Evolutionary conservation across 495 filamentous ascomycete genomes (phyloP), one percentile per base, ranked within the genome.

Genomic region (Penicillium cinerascens): DNA sequence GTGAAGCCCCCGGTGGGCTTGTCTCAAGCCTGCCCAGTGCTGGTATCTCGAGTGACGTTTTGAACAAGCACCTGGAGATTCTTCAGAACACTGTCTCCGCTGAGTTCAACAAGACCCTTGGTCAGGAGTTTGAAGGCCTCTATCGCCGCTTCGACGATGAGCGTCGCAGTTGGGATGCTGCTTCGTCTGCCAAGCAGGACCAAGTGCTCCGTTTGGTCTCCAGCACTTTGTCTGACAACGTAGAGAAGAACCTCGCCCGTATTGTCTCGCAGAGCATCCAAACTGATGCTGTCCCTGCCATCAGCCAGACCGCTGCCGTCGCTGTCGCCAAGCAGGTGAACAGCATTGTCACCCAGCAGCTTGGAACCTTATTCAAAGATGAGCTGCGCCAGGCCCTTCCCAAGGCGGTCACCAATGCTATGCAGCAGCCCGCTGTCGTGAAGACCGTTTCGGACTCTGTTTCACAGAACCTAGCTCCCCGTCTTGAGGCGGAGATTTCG

Each of bases 201-300:
- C 84, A 87, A 51, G 75, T 99, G 27, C 79, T 99, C 45, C 87
- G 89, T 18, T 77, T 96, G 39, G 88, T 99, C 8, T 93, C 91
- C 1, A 84, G 81, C 45, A 92, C 93, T 11, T 76, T 99, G 17
- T 87, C 89, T 17, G 86, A 93, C 41, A 97, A 97, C 55, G 88
- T 95, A 25, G 91, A 97, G 66, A 81, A 85, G 58, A 87, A 85
- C 21, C 77, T 96, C 27, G 72, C 81, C 22, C 81, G 80, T 23
- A 86, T 95, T 49, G 81, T 96, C 45, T 78, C 75, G 22, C 69
- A 73, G 38, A 83, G 81, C 64, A 88, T 92, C 55, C 76, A 86
- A 58, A 70, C 78, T 33, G 76, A 74, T 16, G 86, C 91, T 41
- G 67, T 87, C 40, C 84, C 87, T 68, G 60, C 80, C 49, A 57